phyloP scores from a whole-genome alignment of 371 early-diverging fungal genomes.

The Mortierella sp. region DNA sequence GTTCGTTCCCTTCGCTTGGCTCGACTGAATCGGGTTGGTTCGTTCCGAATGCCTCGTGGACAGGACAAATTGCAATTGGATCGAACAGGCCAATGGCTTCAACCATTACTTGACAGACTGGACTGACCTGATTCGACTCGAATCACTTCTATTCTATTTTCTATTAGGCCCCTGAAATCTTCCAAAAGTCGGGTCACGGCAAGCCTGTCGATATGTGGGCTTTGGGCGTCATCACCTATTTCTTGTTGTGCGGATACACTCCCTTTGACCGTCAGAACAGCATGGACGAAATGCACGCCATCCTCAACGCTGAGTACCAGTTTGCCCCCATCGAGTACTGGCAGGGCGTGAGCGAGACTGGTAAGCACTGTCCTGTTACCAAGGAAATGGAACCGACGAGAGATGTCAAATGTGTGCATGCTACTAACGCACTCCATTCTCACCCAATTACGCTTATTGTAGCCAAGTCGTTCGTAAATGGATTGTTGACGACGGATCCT shows the following conservation, averaged over 20 bases:
- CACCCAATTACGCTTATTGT: not conserved
- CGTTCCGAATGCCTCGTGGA: constrained; percentile 3
- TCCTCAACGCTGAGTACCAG: constrained; percentile 79
- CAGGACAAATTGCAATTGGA: not conserved
- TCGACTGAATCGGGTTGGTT: not conserved
- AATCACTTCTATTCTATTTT: constrained; percentile 21
- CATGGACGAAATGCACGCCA: constrained; percentile 75
- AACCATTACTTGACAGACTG: too few species aligned
- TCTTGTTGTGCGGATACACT: constrained; percentile 88
- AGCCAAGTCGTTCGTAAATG: constrained; percentile 89
- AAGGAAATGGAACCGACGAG: too few species aligned
- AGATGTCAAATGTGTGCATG: not conserved
- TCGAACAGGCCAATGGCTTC: too few species aligned
- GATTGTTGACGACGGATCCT: constrained; percentile 82
- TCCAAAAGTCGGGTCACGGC: constrained; percentile 77
- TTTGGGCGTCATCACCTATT: constrained; percentile 93
- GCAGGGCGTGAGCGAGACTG: constrained; percentile 62
- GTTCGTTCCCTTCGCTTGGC: not conserved
- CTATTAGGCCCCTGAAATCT: constrained; percentile 83
- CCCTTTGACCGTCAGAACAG: constrained; percentile 88
- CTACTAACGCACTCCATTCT: not conserved
- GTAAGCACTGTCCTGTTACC: constrained; percentile 18
- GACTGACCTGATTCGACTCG: not conserved
- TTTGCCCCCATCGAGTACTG: constrained; percentile 86
- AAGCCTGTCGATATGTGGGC: constrained; percentile 93